Evolutionary conservation across 208 protist species (phyloP), one percentile per base, ranked within the genome.

Genomic region (Trypanosoma brucei): DNA sequence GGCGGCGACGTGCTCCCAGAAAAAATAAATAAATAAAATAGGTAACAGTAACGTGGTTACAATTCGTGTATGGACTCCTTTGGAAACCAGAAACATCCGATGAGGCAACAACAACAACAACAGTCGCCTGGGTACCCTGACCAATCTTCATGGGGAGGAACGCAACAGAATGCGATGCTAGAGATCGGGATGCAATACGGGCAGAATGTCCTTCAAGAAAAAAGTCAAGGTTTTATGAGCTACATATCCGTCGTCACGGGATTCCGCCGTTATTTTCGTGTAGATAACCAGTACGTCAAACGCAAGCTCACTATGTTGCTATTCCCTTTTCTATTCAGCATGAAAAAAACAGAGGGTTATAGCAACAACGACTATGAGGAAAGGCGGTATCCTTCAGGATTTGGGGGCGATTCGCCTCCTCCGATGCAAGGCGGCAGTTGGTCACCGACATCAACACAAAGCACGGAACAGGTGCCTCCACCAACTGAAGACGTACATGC

Each of bases 181-280:
- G 72, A 89, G 48, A 83, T 88, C 75, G 88, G 88, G 2, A 54
- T 94, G 33, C 71, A 79, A 22, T 94, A 92, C 75, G 88, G 88
- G 22, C 79, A 92, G 54, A 79, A 63, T 51, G 62, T 92, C 40
- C 59, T 92, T 9, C 72, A 85, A 45, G 69, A 90, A n/a, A 72
- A 75, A 31, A 74, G 91, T 68, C 59, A 79, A 30, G 70, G 74
- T 31, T 42, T 92, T 30, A 62, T 62, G 50, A 58, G 65, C 2
- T 66, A 75, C 51, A 71, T 92, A 53, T 81, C 88, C 11, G 64
- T 90, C 53, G 75, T 90, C 31, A 55, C 62, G 22, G 44, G 63
- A 30, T 62, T 94, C 13, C 67, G 67, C 33, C 68, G 72, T 53
- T 91, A 90, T 68, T 94, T 94, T 50, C 60, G 63, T 8, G 88